Evolutionary conservation across 176 grass and related monocot genomes (phyloP).

Genomic region (Musa schizocarpa): DNA sequence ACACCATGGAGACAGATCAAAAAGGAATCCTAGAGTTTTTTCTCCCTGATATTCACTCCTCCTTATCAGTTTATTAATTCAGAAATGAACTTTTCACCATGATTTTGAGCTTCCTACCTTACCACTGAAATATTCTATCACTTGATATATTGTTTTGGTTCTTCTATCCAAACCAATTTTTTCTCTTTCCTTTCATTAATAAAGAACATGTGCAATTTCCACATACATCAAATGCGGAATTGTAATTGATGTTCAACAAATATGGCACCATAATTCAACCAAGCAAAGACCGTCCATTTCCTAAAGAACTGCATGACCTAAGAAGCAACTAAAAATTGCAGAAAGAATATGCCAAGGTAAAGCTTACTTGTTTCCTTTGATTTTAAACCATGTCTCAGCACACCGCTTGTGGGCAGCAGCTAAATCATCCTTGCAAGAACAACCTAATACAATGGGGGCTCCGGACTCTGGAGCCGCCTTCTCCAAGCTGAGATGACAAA

Average conservation of each 20-base stretch:
- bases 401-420: constrained; percentile 83
- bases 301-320: neutral
- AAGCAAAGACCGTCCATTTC: neutral
- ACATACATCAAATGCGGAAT: neutral
- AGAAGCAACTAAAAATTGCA: neutral
- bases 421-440: constrained; percentile 94
- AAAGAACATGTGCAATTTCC: neutral
- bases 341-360: neutral
- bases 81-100: neutral
- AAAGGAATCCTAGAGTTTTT: neutral
- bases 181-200: neutral
- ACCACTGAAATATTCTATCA: neutral
- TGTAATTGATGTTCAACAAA: neutral
- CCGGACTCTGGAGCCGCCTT: constrained; percentile 49
- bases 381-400: constrained; percentile 99
- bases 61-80: neutral
- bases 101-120: neutral
- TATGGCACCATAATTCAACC: neutral
- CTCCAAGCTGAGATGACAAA: constrained; percentile 90
- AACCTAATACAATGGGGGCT: constrained; percentile 69
- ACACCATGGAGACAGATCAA: too few relatives aligned
- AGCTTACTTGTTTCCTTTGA: constrained; percentile 96
- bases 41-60: neutral
- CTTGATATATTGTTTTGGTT: neutral
- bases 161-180: neutral